These are phyloP conservation scores for Withania somnifera DNA, from an alignment of 305 asterid genomes.

Conservation along the genomic window DNA sequence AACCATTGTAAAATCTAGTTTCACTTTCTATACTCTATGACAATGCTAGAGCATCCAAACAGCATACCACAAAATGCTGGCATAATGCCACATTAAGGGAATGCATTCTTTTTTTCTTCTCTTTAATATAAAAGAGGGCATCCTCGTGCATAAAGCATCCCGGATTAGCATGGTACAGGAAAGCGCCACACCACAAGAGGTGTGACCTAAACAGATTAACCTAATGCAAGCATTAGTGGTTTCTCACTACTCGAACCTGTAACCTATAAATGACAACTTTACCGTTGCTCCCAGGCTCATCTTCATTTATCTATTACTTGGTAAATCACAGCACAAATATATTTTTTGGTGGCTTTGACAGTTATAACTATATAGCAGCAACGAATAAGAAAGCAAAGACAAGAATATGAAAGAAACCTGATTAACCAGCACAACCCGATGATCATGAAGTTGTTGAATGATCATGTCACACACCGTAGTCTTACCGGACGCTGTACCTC, in stretches of 20 bases:
- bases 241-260: no score
- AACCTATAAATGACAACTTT: no score
- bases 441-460: conserved; percentile 98
- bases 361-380: not conserved
- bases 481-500: conserved; percentile 98
- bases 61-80: no score
- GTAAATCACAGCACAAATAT: not conserved
- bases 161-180: no score
- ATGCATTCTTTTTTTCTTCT: not conserved
- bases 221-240: no score
- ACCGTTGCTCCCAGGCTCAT: no score
- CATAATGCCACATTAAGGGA: not conserved
- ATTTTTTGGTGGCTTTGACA: not conserved
- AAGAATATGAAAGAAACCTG: conserved; percentile 34
- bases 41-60: not conserved
- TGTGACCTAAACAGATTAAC: no score
- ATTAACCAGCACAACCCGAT: conserved; percentile 87
- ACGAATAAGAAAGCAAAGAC: not conserved
- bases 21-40: not conserved
- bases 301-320: no score
- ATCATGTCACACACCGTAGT: conserved; percentile 98
- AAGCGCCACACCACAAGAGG: no score
- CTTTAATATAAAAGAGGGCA: no score
- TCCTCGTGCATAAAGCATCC: no score
- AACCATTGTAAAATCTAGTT: not conserved